A percentile compares a stretch with the other conserved stretches of the same genome.
Evolutionary conservation across 768 basidiomycete species (phyloP).

Genomic region (Rubroboletus satanas): DNA sequence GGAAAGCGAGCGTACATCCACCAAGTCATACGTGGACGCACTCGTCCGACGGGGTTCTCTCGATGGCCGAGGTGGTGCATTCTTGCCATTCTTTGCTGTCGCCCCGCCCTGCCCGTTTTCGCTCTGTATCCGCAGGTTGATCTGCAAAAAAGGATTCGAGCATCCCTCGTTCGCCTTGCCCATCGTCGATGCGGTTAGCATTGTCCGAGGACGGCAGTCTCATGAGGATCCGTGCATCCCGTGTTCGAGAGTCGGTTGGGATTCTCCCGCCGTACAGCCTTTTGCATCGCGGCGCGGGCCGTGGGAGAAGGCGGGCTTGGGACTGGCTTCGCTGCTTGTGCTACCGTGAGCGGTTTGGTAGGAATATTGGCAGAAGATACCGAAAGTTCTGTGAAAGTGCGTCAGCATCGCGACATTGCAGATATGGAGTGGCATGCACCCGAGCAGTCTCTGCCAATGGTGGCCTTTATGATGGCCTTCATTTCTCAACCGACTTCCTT

Average conservation of each 20-base stretch:
- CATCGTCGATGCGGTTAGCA: slow-evolving; percentile 16
- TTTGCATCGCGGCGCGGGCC: slow-evolving; percentile 83
- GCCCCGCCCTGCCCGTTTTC: slow-evolving; percentile 18
- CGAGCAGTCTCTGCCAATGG: slow-evolving; percentile 89
- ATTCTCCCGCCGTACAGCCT: slow-evolving; percentile 80
- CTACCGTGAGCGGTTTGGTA: slow-evolving; percentile 90
- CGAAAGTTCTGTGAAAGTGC: slow-evolving; percentile 66
- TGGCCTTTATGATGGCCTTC: slow-evolving; percentile 99
- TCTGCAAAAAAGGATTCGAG: slow-evolving; percentile 56
- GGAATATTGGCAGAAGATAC: slow-evolving; percentile 96
- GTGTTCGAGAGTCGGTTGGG: slow-evolving; percentile 71
- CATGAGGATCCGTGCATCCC: slow-evolving; percentile 77
- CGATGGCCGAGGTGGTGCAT: slow-evolving; percentile 62
- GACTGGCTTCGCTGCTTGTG: slow-evolving; percentile 94
- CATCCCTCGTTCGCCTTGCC: slow-evolving; percentile 42
- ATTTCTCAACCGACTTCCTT: slow-evolving; percentile 35
- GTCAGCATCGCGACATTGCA: neutral
- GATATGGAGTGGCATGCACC: slow-evolving; percentile 45
- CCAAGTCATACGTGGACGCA: slow-evolving; percentile 24
- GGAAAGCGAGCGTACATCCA: slow-evolving; percentile 12
- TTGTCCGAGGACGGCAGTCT: slow-evolving; percentile 41
- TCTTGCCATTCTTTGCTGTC: slow-evolving; percentile 10
- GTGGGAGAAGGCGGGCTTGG: slow-evolving; percentile 92
- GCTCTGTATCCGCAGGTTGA: slow-evolving; percentile 26
- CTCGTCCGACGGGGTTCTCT: slow-evolving; percentile 54